Conservation (phyloP, 2,329 filamentous ascomycete genomes). For the Monosporascus sp. region DNA sequence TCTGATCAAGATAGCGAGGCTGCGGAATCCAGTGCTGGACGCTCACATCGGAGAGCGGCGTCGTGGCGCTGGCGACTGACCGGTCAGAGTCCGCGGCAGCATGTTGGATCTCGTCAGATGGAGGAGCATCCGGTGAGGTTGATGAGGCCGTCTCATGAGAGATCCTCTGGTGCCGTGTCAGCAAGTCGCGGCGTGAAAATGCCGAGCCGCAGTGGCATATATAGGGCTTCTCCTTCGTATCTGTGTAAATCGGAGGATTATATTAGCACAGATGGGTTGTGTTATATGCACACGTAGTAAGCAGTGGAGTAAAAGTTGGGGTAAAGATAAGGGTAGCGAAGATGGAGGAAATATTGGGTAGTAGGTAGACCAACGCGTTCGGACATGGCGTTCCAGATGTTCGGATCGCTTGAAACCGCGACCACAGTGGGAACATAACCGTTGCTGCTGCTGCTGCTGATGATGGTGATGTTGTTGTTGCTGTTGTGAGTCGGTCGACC, state of each 20-base stretch:
- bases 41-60: conserved; percentile 28
- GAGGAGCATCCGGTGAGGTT: conserved; percentile 22
- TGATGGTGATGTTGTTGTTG: background rate
- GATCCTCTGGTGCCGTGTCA: conserved; percentile 40
- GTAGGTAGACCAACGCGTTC: conserved; percentile 37
- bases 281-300: background rate
- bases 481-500: conserved; percentile 15
- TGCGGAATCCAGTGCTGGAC: conserved; percentile 22
- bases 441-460: conserved; percentile 14
- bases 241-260: conserved; percentile 19
- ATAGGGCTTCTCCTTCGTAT: conserved; percentile 44
- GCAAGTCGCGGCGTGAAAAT: conserved; percentile 38
- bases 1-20: conserved; percentile 14
- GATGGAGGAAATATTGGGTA: conserved; percentile 6
- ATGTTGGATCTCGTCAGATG: conserved; percentile 24
- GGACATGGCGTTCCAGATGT: conserved; percentile 40
- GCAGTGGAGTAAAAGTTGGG: conserved; percentile 6
- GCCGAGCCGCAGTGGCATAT: conserved; percentile 38
- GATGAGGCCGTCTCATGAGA: conserved; percentile 27
- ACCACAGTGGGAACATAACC: conserved; percentile 36
- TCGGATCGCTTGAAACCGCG: conserved; percentile 41
- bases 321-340: background rate
- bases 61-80: conserved; percentile 22
- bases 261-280: background rate
- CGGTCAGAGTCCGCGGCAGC: conserved; percentile 23